A percentile compares a stretch with the other conserved stretches of the same genome.
These are phyloP conservation scores for Pichia kluyveri DNA, from an alignment of 805 yeast genomes.

Conservation along the genomic window DNA sequence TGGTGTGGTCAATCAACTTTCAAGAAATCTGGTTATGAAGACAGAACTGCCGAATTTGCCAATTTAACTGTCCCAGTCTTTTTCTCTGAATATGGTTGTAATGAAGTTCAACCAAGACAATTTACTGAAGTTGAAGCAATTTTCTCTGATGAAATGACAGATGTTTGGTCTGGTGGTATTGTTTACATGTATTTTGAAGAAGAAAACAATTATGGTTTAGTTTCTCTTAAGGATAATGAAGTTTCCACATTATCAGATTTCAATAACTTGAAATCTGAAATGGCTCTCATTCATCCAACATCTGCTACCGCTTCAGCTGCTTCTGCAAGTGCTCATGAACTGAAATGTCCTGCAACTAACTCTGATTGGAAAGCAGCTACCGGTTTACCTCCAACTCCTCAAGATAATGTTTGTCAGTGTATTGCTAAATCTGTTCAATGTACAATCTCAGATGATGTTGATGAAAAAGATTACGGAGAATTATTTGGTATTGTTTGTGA, in stretches of 20 bases:
- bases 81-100: conserved; percentile 89
- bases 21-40: conserved; percentile 55
- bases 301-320: conserved; percentile 28
- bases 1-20: conserved; percentile 73
- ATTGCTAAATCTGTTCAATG: conserved; percentile 44
- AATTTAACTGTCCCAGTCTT: conserved; percentile 73
- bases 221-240: conserved; percentile 35
- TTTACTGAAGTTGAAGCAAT: conserved; percentile 69
- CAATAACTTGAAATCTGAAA: conserved; percentile 43
- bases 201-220: conserved; percentile 74
- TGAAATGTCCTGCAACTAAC: conserved; percentile 43
- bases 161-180: conserved; percentile 91
- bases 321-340: conserved; percentile 27
- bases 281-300: conserved; percentile 46
- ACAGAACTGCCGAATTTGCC: conserved; percentile 61
- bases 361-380: conserved; percentile 60
- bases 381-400: conserved; percentile 71
- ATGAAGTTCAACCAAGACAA: conserved; percentile 59
- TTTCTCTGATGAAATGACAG: conserved; percentile 65
- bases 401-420: conserved; percentile 58
- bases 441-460: conserved; percentile 45
- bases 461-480: conserved; percentile 45
- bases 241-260: conserved; percentile 59
- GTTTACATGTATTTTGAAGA: conserved; percentile 89
- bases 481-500: conserved; percentile 54